Conservation (phyloP, 2,329 filamentous ascomycete genomes). For the Nigrograna mackinnonii region DNA sequence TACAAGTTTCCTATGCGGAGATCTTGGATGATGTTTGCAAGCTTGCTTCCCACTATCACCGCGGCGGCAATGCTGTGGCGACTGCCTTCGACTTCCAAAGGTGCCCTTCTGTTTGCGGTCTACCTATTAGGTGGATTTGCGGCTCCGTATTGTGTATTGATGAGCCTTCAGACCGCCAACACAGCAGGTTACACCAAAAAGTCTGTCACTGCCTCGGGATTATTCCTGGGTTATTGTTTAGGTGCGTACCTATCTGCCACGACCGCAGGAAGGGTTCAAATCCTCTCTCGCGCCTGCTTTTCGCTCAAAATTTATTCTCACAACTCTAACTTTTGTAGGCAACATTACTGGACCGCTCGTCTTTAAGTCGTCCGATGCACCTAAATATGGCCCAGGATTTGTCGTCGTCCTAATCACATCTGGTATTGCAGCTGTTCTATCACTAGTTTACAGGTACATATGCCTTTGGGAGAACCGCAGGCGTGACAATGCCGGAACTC, state of each 20-base stretch:
- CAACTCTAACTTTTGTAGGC: constrained; percentile 25
- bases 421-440: constrained; percentile 35
- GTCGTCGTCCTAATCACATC: constrained; percentile 43
- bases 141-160: constrained; percentile 54
- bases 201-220: constrained; percentile 51
- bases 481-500: constrained; percentile 44
- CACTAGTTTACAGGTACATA: constrained; percentile 47
- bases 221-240: constrained; percentile 57
- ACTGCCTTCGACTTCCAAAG: constrained; percentile 45
- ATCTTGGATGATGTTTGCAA: constrained; percentile 34
- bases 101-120: constrained; percentile 52
- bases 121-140: constrained; percentile 53
- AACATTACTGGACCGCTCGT: constrained; percentile 35
- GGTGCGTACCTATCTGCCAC: constrained; percentile 34
- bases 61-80: constrained; percentile 49
- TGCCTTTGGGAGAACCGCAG: constrained; percentile 49
- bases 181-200: constrained; percentile 58
- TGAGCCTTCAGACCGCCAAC: constrained; percentile 55
- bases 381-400: constrained; percentile 42
- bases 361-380: constrained; percentile 15
- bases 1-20: constrained; percentile 24
- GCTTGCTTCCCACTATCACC: constrained; percentile 43
- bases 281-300: background rate
- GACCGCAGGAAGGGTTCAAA: too few species aligned
- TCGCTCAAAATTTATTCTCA: constrained; percentile 8